These are phyloP conservation scores for Aurantiochytrium sp. DNA, from an alignment of 108 stramenopile species.

Conservation along the genomic window DNA sequence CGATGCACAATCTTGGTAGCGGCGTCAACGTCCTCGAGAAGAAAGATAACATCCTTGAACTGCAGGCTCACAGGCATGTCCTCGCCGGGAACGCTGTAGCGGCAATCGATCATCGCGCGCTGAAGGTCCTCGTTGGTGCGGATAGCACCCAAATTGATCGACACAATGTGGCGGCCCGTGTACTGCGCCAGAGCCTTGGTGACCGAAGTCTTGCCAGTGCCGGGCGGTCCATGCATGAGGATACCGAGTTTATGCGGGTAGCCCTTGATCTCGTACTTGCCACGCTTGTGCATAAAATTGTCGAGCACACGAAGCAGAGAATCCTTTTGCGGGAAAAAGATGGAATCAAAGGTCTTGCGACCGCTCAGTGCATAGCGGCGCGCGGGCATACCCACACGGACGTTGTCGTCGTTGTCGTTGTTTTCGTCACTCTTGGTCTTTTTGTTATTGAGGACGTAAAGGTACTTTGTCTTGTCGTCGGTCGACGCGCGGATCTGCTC, in stretches of 20 bases:
- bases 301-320: conserved; percentile 40
- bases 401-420: conserved; percentile 34
- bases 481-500: not conserved
- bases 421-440: not conserved
- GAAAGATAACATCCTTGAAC: conserved; percentile 59
- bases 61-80: conserved; percentile 37
- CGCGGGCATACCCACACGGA: not conserved
- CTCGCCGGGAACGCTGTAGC: conserved; percentile 43
- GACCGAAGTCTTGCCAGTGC: conserved; percentile 52
- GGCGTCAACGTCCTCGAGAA: conserved; percentile 76
- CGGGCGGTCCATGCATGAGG: conserved; percentile 44
- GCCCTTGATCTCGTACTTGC: conserved; percentile 64
- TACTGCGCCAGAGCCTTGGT: conserved; percentile 67
- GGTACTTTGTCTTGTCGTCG: conserved; percentile 33
- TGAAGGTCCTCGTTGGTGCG: conserved; percentile 63
- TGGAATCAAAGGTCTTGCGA: conserved; percentile 59
- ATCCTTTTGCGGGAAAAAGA: conserved; percentile 68
- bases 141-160: conserved; percentile 55
- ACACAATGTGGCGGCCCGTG: conserved; percentile 65
- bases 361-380: conserved; percentile 57
- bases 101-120: conserved; percentile 63
- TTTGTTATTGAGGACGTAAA: conserved; percentile 29
- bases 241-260: conserved; percentile 68
- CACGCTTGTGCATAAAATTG: conserved; percentile 49
- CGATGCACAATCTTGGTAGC: conserved; percentile 56